phyloP scores from a whole-genome alignment of 768 basidiomycete species.

The Naganishia onofrii region DNA sequence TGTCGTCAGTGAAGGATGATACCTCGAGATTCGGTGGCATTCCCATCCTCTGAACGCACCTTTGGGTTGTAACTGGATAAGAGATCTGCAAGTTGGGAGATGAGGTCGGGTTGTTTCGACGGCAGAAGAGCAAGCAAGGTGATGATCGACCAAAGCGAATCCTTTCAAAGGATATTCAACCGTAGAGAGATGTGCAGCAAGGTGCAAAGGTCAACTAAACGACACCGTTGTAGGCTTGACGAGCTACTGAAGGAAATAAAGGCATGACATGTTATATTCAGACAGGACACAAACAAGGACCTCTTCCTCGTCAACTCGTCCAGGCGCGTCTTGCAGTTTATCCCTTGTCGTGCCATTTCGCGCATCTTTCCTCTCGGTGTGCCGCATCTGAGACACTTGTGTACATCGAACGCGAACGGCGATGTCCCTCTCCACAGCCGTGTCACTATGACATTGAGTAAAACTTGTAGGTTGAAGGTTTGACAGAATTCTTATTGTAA shows the following conservation, averaged over 20 bases:
- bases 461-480: too few species aligned
- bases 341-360: slow-evolving; percentile 20
- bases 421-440: too few species aligned
- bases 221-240: not conserved
- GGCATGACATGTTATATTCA: too few species aligned
- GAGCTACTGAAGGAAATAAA: too few species aligned
- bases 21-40: not conserved
- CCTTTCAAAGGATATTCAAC: slow-evolving; percentile 4
- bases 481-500: too few species aligned
- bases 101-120: not conserved
- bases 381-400: not conserved
- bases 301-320: not conserved
- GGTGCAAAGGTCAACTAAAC: not conserved
- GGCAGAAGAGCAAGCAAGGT: slow-evolving; percentile 41
- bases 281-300: not conserved
- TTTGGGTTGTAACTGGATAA: not conserved
- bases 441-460: too few species aligned
- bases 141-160: not conserved
- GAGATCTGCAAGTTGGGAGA: too few species aligned
- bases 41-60: not conserved
- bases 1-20: not conserved
- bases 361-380: not conserved
- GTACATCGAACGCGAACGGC: not conserved
- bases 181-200: not conserved
- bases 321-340: not conserved